Conservation (phyloP, 140 eudicot species). For the Stevia rebaudiana region DNA sequence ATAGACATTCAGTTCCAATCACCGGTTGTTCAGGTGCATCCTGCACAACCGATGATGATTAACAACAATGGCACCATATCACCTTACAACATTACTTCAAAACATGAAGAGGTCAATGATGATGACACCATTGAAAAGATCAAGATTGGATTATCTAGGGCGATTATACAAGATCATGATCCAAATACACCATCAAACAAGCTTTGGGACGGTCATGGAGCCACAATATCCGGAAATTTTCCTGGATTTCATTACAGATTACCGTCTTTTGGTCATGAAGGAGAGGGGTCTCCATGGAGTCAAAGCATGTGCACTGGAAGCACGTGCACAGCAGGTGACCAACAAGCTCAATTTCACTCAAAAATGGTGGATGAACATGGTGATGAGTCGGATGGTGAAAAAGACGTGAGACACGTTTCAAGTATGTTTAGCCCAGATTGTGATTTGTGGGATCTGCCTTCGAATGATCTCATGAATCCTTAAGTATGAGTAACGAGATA, state of each 20-base stretch:
- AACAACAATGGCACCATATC: conserved; percentile 14
- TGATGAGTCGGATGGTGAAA: conserved; percentile 50
- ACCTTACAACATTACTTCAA: conserved; percentile 21
- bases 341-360: conserved; percentile 36
- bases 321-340: conserved; percentile 54
- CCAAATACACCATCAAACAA: conserved; percentile 31
- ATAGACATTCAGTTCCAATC: conserved; percentile 71
- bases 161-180: conserved; percentile 55
- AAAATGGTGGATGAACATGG: conserved; percentile 41
- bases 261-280: conserved; percentile 43
- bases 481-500: conserved; percentile 29
- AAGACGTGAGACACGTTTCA: conserved; percentile 42
- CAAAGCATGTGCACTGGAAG: conserved; percentile 59
- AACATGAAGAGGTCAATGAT: conserved; percentile 42
- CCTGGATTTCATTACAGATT: conserved; percentile 34
- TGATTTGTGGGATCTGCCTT: conserved; percentile 79
- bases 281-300: conserved; percentile 72
- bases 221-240: conserved; percentile 31
- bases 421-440: conserved; percentile 59
- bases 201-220: conserved; percentile 45
- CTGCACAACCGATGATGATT: conserved; percentile 2
- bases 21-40: conserved; percentile 8
- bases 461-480: conserved; percentile 76
- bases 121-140: conserved; percentile 68
- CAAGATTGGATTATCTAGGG: conserved; percentile 63